These are phyloP conservation scores for Sordariomycetes sp. DNA, from an alignment of 2,329 filamentous ascomycete species.

Conservation along the genomic window DNA sequence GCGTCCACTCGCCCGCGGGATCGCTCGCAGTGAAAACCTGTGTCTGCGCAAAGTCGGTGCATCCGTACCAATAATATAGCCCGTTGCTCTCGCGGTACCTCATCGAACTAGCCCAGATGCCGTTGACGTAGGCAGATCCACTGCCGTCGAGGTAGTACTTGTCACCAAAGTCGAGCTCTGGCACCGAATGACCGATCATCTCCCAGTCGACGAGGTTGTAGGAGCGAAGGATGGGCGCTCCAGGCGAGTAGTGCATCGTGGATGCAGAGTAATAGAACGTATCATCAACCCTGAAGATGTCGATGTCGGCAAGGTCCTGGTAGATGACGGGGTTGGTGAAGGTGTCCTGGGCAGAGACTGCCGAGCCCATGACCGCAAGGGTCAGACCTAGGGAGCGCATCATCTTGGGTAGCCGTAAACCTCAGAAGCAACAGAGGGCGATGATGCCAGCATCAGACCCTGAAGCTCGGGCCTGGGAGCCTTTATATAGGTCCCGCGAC, in stretches of 20 bases:
- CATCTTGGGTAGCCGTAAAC: too few relatives aligned
- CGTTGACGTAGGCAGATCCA: conserved; percentile 37
- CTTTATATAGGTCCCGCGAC: too few relatives aligned
- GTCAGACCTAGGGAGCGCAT: too few relatives aligned
- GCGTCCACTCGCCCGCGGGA: conserved; percentile 31
- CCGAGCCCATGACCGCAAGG: not conserved
- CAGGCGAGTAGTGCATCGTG: conserved; percentile 46
- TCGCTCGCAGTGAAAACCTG: conserved; percentile 39
- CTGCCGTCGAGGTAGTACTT: conserved; percentile 34
- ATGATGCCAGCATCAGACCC: too few relatives aligned
- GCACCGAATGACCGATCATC: conserved; percentile 33
- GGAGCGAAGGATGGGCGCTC: conserved; percentile 45
- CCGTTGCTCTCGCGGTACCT: conserved; percentile 36
- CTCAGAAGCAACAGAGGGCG: too few relatives aligned
- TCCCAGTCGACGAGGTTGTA: conserved; percentile 47
- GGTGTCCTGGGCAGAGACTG: conserved; percentile 3
- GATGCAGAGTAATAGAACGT: conserved; percentile 32
- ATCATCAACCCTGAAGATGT: conserved; percentile 38
- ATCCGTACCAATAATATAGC: conserved; percentile 46
- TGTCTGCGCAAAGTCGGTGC: conserved; percentile 35
- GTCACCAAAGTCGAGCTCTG: conserved; percentile 31
- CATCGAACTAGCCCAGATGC: conserved; percentile 31
- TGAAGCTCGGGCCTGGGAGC: too few relatives aligned
- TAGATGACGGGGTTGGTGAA: conserved; percentile 44
- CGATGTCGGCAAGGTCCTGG: conserved; percentile 45